phyloP scores from a whole-genome alignment of 2,329 filamentous ascomycete species.

The Fragosphaeria purpurea region DNA sequence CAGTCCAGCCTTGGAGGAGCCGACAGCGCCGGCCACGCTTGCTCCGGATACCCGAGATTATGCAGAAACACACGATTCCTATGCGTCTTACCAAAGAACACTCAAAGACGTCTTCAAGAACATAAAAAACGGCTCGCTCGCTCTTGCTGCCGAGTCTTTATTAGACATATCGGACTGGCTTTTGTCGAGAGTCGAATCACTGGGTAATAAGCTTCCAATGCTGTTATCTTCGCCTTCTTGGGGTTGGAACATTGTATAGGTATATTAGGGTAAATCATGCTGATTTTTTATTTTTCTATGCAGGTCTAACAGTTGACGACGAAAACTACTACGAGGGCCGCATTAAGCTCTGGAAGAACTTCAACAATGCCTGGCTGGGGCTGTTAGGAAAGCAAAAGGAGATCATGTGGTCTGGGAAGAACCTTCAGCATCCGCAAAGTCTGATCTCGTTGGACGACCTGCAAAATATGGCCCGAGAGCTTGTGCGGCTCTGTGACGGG shows the following conservation, averaged over 20 bases:
- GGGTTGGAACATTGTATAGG: too few relatives aligned
- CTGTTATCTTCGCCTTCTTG: too few relatives aligned
- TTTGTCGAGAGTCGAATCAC: conserved; percentile 41
- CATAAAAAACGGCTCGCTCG: conserved; percentile 45
- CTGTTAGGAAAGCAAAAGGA: conserved; percentile 78
- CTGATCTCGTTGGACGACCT: conserved; percentile 60
- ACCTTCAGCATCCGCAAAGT: conserved; percentile 46
- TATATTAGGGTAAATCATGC: too few relatives aligned
- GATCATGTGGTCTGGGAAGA: conserved; percentile 50
- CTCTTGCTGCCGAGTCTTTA: conserved; percentile 41
- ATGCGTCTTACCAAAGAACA: conserved; percentile 53
- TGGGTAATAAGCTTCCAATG: conserved; percentile 30
- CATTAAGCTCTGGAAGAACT: conserved; percentile 82
- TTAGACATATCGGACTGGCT: conserved; percentile 46
- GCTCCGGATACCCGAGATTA: conserved; percentile 2
- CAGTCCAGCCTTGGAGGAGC: not conserved
- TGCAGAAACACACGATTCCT: conserved; percentile 48
- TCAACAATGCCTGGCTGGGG: conserved; percentile 85
- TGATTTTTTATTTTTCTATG: not conserved
- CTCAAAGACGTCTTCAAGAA: conserved; percentile 60
- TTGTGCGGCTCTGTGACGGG: conserved; percentile 73
- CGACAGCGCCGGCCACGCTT: not conserved
- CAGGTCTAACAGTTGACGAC: conserved; percentile 80
- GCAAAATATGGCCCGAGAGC: conserved; percentile 69
- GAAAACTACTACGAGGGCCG: conserved; percentile 64